phyloP scores from a whole-genome alignment of 371 early-diverging fungal species.

The Coemansia sp. region DNA sequence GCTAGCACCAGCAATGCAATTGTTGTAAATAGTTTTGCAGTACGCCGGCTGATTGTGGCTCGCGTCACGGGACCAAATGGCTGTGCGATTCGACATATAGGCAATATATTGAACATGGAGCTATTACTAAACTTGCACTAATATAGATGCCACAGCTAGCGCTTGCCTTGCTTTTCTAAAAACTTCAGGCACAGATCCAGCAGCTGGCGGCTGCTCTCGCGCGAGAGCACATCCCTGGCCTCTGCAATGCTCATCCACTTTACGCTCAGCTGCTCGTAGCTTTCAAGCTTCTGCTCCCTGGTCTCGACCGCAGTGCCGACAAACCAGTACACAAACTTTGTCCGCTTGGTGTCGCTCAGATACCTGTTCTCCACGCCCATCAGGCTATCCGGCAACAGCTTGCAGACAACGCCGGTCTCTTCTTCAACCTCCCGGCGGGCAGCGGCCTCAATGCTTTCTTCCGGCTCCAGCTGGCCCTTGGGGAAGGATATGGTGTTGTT shows the following conservation, averaged over 20 bases:
- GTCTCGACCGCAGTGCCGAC: constrained; percentile 21
- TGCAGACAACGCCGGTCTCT: constrained; percentile 34
- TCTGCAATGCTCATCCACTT: constrained; percentile 18
- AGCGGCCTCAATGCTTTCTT: constrained; percentile 19
- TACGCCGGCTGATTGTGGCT: too few species aligned
- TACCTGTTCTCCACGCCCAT: constrained; percentile 27
- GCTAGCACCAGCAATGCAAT: too few species aligned
- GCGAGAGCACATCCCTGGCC: constrained; percentile 8
- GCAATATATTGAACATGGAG: too few species aligned
- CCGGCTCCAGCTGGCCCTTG: constrained; percentile 32
- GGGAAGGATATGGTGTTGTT: constrained; percentile 19
- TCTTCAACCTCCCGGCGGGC: constrained; percentile 37
- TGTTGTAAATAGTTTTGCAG: too few species aligned
- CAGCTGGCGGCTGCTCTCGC: constrained; percentile 21
- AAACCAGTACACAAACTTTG: constrained; percentile 42
- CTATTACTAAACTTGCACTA: not conserved
- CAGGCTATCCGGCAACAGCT: constrained; percentile 12
- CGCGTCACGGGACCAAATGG: too few species aligned
- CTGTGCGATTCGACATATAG: too few species aligned
- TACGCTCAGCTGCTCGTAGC: constrained; percentile 11
- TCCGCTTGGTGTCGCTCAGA: constrained; percentile 1
- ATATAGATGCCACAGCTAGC: not conserved
- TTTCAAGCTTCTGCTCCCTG: constrained; percentile 20
- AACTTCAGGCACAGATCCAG: constrained; percentile 6
- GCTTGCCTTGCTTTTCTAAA: not conserved